These are phyloP conservation scores for Volvox africanus DNA, from an alignment of 139 green algal genomes.

Conservation along the genomic window DNA sequence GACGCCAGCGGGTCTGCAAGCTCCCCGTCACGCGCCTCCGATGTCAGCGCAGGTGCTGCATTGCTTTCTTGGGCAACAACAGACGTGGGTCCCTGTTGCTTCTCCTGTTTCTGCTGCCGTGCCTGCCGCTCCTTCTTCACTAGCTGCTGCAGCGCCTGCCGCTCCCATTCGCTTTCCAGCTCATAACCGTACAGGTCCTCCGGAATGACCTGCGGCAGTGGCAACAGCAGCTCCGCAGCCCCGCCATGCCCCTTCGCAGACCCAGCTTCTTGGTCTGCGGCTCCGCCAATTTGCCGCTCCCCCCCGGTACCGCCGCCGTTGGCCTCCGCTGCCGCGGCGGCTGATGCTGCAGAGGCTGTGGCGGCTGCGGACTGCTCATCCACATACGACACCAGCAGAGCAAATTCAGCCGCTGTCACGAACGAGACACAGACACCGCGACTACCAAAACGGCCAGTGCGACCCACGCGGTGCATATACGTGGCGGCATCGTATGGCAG, in stretches of 20 bases:
- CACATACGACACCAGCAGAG: constrained; percentile 55
- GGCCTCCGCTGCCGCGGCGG: background rate
- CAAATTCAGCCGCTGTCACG: constrained; percentile 66
- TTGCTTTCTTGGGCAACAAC: background rate
- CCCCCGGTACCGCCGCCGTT: constrained; percentile 7
- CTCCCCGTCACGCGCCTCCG: background rate
- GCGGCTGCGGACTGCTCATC: constrained; percentile 49
- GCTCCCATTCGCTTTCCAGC: constrained; percentile 61
- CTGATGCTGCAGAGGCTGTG: background rate
- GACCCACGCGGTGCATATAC: constrained; percentile 77
- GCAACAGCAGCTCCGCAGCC: constrained; percentile 2
- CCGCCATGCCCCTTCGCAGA: background rate
- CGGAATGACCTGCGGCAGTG: constrained; percentile 43
- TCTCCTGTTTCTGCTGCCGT: constrained; percentile 16
- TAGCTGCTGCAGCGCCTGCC: constrained; percentile 52
- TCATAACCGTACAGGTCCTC: constrained; percentile 52
- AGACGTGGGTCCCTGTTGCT: background rate
- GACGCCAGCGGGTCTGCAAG: background rate
- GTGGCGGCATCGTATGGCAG: constrained; percentile 72
- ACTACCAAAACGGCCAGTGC: constrained; percentile 87
- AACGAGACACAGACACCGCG: constrained; percentile 74
- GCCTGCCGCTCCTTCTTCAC: background rate
- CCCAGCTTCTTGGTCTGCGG: background rate
- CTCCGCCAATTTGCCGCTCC: background rate
- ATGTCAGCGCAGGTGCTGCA: no score